Conservation (phyloP, 2,329 filamentous ascomycete species). For the Venturia pyrina region DNA sequence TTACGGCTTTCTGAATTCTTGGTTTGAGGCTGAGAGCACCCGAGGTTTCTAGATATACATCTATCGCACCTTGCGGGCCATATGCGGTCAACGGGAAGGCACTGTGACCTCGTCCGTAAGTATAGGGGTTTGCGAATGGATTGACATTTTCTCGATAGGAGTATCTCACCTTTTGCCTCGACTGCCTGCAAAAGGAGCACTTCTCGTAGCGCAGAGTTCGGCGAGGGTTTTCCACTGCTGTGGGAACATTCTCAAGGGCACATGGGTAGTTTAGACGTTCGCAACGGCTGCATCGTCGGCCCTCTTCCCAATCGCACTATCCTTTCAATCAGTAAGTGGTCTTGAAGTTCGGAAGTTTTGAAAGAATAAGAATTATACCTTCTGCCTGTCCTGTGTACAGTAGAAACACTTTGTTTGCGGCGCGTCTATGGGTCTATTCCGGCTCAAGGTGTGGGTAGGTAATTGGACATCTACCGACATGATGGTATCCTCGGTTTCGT, state of each 20-base stretch:
- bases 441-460: not conserved
- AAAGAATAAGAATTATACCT: not conserved
- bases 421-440: not conserved
- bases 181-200: not conserved
- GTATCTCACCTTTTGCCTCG: not conserved
- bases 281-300: not conserved
- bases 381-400: not conserved
- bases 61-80: not conserved
- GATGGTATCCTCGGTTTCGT: not conserved
- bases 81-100: slow-evolving; percentile 4
- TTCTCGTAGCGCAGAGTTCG: not conserved
- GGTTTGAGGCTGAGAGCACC: not conserved
- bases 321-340: not conserved
- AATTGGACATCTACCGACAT: not conserved
- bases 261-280: not conserved
- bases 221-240: not conserved
- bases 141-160: not conserved
- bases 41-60: not conserved
- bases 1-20: not conserved
- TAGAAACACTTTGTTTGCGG: slow-evolving; percentile 6
- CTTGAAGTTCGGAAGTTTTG: too few relatives aligned
- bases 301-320: not conserved
- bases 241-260: not conserved
- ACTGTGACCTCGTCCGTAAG: not conserved
- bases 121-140: too few relatives aligned